Conservation (phyloP, 768 basidiomycete genomes). For the Boletales sp. region DNA sequence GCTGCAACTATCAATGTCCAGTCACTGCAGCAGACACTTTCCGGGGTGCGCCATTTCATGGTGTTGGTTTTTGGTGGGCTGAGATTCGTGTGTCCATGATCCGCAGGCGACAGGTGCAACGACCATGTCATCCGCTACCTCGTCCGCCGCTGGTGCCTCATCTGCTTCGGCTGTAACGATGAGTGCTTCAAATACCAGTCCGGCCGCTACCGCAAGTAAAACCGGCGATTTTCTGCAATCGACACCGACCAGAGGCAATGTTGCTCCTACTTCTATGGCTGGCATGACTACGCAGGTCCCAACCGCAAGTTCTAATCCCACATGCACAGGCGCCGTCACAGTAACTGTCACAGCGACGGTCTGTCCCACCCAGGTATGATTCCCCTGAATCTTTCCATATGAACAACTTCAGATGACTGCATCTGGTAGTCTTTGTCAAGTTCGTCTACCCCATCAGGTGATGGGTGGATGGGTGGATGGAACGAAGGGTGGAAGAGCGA, state of each 20-base stretch:
- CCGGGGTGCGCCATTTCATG: not conserved
- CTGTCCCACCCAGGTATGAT: conserved; percentile 15
- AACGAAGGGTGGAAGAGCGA: not conserved
- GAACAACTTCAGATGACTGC: not conserved
- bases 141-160: not conserved
- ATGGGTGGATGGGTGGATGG: not conserved
- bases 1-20: conserved; percentile 24
- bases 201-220: not conserved
- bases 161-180: not conserved
- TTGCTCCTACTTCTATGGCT: not conserved
- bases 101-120: conserved; percentile 1
- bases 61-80: not conserved
- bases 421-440: not conserved
- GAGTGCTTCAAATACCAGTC: not conserved
- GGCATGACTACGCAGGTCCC: not conserved
- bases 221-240: conserved; percentile 1
- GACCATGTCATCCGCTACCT: not conserved
- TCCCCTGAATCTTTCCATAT: too few species aligned
- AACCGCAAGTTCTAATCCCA: not conserved
- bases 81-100: not conserved
- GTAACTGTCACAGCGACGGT: conserved; percentile 16
- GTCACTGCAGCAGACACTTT: conserved; percentile 15
- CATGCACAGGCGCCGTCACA: conserved; percentile 5
- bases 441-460: not conserved
- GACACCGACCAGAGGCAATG: not conserved